A percentile compares a stretch with the other conserved stretches of the same genome.
phyloP scores from a whole-genome alignment of 129 eudicot genomes.

The Pseudognaphalium luteoalbum region DNA sequence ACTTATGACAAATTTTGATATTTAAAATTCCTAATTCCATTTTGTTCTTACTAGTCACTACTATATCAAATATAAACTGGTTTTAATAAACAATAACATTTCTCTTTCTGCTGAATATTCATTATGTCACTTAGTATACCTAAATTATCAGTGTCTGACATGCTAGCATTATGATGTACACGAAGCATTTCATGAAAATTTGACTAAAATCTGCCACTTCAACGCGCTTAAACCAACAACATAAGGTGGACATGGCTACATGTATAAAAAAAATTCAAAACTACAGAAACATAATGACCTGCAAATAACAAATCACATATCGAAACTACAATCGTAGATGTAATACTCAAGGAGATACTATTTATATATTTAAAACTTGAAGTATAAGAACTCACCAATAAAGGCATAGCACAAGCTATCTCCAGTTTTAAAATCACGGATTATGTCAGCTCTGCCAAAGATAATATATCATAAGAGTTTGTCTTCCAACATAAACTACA shows the following conservation, averaged over 20 bases:
- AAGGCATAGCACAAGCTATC: conserved; percentile 98
- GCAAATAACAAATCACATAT: background rate
- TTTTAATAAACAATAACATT: background rate
- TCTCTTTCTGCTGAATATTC: background rate
- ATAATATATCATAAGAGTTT: conserved; percentile 28
- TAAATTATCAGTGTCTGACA: conserved; percentile 1
- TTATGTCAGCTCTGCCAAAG: conserved; percentile 76
- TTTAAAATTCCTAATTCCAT: background rate
- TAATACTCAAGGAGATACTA: background rate
- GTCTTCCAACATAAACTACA: background rate
- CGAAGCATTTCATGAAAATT: background rate
- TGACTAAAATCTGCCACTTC: conserved; percentile 3
- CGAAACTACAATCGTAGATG: conserved; percentile 1
- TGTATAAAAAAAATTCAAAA: background rate
- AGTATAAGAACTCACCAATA: conserved; percentile 57
- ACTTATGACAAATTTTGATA: background rate
- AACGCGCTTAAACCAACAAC: background rate
- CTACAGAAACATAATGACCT: background rate
- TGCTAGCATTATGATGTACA: background rate
- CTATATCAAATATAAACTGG: background rate
- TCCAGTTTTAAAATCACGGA: conserved; percentile 91
- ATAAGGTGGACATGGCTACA: background rate
- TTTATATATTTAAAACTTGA: background rate
- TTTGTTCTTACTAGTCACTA: background rate
- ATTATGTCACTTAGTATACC: background rate